A percentile compares a stretch with the other conserved stretches of the same genome.
phyloP scores from a whole-genome alignment of 139 green algal species.

The Chlorella sp. region DNA sequence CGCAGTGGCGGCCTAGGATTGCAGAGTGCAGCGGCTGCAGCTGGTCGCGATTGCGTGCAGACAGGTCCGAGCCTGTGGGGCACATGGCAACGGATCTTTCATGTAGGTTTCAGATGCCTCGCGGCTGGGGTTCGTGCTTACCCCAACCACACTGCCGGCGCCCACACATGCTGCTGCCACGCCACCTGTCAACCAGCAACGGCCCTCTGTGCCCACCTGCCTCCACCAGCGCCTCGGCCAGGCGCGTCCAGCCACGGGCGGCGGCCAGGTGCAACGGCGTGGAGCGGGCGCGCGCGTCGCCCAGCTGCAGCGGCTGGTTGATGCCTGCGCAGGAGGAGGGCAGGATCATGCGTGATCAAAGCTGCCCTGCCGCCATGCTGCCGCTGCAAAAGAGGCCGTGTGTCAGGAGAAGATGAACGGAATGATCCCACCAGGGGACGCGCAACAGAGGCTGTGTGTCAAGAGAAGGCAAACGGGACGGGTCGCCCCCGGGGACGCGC shows the following conservation, averaged over 20 bases:
- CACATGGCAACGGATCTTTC: background rate
- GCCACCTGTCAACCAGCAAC: too few relatives aligned
- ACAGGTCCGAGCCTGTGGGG: conserved; percentile 19
- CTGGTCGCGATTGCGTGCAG: conserved; percentile 6
- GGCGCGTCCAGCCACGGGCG: conserved; percentile 1
- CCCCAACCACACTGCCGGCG: too few relatives aligned
- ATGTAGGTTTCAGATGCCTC: background rate
- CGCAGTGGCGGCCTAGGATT: background rate
- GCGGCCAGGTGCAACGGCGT: conserved; percentile 36
- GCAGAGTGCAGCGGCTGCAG: conserved; percentile 32
- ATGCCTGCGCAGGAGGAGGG: background rate
- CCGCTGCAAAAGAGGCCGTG: too few relatives aligned
- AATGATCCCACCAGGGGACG: too few relatives aligned
- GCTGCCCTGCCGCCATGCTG: too few relatives aligned
- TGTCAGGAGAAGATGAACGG: too few relatives aligned
- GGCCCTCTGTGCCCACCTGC: background rate
- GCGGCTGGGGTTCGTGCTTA: too few relatives aligned
- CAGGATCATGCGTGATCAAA: too few relatives aligned
- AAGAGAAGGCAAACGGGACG: too few relatives aligned
- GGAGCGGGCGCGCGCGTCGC: background rate
- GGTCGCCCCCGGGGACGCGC: too few relatives aligned
- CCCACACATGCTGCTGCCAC: too few relatives aligned
- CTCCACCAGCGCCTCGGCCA: conserved; percentile 2
- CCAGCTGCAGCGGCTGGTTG: conserved; percentile 4
- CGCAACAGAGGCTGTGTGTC: too few relatives aligned